phyloP scores from a whole-genome alignment of 768 basidiomycete species.

The Russula brevipes region DNA sequence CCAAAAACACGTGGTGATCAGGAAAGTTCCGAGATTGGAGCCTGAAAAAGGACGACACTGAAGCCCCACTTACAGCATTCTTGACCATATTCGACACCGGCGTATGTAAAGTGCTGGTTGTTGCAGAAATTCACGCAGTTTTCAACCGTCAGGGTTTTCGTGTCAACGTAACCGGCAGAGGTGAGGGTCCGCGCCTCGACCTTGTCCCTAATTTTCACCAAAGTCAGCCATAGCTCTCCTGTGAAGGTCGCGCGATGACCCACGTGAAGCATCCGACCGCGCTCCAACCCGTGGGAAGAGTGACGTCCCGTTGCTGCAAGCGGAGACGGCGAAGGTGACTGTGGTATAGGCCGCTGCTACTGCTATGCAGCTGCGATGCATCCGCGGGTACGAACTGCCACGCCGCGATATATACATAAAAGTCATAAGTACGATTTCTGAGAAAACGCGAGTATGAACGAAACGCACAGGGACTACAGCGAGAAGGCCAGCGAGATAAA shows the following conservation, averaged over 20 bases:
- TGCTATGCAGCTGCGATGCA: background rate
- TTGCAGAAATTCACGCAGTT: constrained; percentile 44
- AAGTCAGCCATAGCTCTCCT: constrained; percentile 30
- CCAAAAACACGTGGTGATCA: constrained; percentile 2
- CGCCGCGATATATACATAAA: background rate
- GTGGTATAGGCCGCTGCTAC: background rate
- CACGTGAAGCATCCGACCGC: constrained; percentile 61
- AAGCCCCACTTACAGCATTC: constrained; percentile 52
- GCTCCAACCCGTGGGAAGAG: constrained; percentile 52
- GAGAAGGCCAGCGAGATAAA: constrained; percentile 4
- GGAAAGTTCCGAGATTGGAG: background rate
- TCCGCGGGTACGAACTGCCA: constrained; percentile 5
- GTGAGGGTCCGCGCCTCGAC: constrained; percentile 53
- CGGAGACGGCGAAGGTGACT: constrained; percentile 9
- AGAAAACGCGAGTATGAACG: background rate
- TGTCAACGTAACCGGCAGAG: constrained; percentile 41
- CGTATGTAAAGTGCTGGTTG: constrained; percentile 49
- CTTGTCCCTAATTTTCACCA: constrained; percentile 44
- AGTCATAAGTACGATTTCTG: background rate
- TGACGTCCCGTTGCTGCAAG: constrained; percentile 14
- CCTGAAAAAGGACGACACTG: background rate
- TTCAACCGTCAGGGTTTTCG: constrained; percentile 58
- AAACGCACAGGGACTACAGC: background rate
- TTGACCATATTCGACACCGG: constrained; percentile 63
- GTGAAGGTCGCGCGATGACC: constrained; percentile 20